Base-by-base conservation (phyloP, 2,329 filamentous ascomycete species). In the Hypoxylon sp. region DNA sequence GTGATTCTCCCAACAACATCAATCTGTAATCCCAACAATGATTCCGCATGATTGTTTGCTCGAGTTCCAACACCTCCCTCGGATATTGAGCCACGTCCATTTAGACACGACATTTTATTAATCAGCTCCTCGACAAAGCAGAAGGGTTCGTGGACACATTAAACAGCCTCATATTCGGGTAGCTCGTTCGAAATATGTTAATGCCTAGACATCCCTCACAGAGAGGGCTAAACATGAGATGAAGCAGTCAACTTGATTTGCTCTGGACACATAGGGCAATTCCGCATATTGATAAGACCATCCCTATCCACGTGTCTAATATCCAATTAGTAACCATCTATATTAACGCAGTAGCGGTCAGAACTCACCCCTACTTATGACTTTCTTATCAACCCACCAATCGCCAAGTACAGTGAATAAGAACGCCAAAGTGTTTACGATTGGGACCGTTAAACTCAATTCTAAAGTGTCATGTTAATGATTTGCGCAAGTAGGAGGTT, bases 401-500 rank as follows among this genome's bases (percentile, higher is more conserved):
- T 98, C 95, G 0, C 94, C 95, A 11, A 98, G 77, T 1, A 98
- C 94, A 0, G 95, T 98, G 77, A 98, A 98, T n/a, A 98, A 81
- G 74, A 98, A 98, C 0, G 95, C 95, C 76, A 97, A 83, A 0
- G 94, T 97, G 77, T 98, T 98, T 1, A 95, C 94, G 70, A 98
- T 96, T 1, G 95, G 95, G 0, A 98, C 94, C 2, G 94, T 98
- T 70, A 98, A 84, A 77, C 94, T 97, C 74, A 98, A 78, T 80
- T 98, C 95, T 96, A 74, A 3, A 59, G 13, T 24, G 17, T 29
- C 44, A 50, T 37, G 22, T 59, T 54, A 69, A 59, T 55, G 58
- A 50, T n/a, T 17, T 22, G 5, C 10, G 13, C n/a, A n/a, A 31
- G 5, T 9, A 14, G 26, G 39, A 47, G 62, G 11, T 33, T 31